A percentile compares a stretch with the other conserved stretches of the same genome.
Conservation (phyloP, 2,329 filamentous ascomycete genomes). For the Penicillium sp. region DNA sequence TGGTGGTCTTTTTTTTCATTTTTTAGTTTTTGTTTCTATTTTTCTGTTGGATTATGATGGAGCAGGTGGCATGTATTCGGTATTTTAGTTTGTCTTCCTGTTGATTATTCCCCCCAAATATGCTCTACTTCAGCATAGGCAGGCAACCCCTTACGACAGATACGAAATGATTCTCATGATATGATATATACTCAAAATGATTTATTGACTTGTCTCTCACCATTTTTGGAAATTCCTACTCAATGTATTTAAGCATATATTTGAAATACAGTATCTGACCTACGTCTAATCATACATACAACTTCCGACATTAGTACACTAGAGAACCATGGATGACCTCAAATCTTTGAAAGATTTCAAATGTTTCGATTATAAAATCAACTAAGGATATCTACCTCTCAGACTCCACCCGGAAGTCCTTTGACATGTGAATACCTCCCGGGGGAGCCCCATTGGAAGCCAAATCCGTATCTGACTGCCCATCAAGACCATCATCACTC, state of each 20-base stretch:
- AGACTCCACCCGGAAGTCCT: neutral
- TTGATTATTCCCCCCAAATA: neutral
- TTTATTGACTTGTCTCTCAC: neutral
- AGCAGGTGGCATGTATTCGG: neutral
- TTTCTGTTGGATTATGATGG: neutral
- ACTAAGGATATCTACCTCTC: neutral
- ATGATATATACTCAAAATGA: conserved; percentile 1
- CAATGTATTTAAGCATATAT: neutral
- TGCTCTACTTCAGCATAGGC: neutral
- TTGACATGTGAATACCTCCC: neutral
- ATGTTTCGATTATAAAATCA: too few relatives aligned
- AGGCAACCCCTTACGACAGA: conserved; percentile 11
- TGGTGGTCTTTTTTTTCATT: neutral
- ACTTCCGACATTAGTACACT: neutral
- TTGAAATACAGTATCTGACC: too few relatives aligned
- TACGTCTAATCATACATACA: neutral
- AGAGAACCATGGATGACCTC: neutral
- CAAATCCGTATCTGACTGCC: neutral
- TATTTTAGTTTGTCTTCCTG: neutral
- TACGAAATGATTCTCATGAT: conserved; percentile 6
- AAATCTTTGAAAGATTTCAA: too few relatives aligned
- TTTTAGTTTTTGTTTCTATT: neutral
- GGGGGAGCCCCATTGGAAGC: neutral
- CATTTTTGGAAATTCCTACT: neutral
- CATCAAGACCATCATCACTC: conserved; percentile 1